Base-by-base conservation (phyloP, 2,329 filamentous ascomycete genomes). In the Colletotrichum acutatum region DNA sequence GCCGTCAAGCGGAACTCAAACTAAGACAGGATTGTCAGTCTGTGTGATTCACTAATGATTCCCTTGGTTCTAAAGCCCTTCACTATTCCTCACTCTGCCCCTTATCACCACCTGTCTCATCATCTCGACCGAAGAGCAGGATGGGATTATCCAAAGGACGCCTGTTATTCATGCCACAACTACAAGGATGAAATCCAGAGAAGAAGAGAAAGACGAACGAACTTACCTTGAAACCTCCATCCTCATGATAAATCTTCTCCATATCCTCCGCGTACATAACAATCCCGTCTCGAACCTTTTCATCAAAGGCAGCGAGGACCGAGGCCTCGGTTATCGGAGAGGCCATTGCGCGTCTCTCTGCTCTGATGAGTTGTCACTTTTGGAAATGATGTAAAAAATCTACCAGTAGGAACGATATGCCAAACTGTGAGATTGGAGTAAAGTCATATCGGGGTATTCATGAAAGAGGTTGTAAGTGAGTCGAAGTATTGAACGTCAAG, bases 1-100 rank as follows among this genome's bases (percentile, higher is more conserved):
- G 71, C 52, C 1, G 71, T 71, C 16, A 74, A 26, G 16, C 68
- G 71, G 52, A 74, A 74, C n/a, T 72, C 71, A 19, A 74, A 67
- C 71, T 74, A n/a, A 24, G 7, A 9, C 3, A 4, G 14, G 1
- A 7, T 28, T 9, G 26, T 68, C 14, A 65, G 49, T 24, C 9
- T 42, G 6, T 1, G 37, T 19, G 6, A 3, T 42, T 16, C 12
- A 5, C 32, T 32, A 12, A 12, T 7, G 6, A 16, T 8, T 42
- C 8, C 5, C 42, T n/a, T 49, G 42, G 6, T 0, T n/a, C 1
- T 22, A 6, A n/a, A n/a, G 19, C 3, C 42, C 2, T 11, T 11
- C 9, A 4, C 3, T 22, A 1, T n/a, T 7, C 42, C 37, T 5
- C 4, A 4, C 19, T 3, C 42, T 49, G 8, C 8, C 7, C 6